These are phyloP conservation scores for Flaveria floridana DNA, from an alignment of 140 eudicot genomes.

Conservation along the genomic window DNA sequence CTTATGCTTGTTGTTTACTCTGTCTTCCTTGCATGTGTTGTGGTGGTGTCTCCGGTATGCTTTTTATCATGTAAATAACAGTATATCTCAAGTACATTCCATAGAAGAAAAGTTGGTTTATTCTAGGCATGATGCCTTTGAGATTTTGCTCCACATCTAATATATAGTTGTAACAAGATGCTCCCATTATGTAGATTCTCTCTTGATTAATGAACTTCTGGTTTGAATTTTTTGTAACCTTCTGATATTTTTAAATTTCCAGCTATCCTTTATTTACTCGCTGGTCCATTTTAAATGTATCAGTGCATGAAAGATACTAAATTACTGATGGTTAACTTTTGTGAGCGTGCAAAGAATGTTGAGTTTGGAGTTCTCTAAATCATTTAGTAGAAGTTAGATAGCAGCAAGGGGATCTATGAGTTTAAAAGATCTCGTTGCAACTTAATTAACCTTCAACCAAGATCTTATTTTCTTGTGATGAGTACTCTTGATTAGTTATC, in stretches of 20 bases:
- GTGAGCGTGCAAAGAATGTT: not conserved
- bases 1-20: constrained; percentile 2
- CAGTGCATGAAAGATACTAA: not conserved
- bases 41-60: constrained; percentile 16
- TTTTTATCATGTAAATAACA: constrained; percentile 22
- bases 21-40: constrained; percentile 15
- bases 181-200: constrained; percentile 25
- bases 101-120: constrained; percentile 31
- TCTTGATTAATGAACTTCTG: constrained; percentile 10
- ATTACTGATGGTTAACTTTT: not conserved
- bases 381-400: not conserved
- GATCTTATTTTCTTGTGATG: not conserved
- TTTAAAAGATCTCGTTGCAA: not conserved
- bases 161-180: constrained; percentile 23
- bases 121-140: constrained; percentile 35
- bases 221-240: not conserved
- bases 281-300: not conserved
- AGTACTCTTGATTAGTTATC: not conserved
- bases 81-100: constrained; percentile 37
- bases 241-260: not conserved
- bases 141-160: constrained; percentile 28
- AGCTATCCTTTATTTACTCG: not conserved
- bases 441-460: not conserved
- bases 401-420: not conserved
- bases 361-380: not conserved